Evolutionary conservation across 441 rosid genomes (phyloP).

Genomic region (Erodium texanum): DNA sequence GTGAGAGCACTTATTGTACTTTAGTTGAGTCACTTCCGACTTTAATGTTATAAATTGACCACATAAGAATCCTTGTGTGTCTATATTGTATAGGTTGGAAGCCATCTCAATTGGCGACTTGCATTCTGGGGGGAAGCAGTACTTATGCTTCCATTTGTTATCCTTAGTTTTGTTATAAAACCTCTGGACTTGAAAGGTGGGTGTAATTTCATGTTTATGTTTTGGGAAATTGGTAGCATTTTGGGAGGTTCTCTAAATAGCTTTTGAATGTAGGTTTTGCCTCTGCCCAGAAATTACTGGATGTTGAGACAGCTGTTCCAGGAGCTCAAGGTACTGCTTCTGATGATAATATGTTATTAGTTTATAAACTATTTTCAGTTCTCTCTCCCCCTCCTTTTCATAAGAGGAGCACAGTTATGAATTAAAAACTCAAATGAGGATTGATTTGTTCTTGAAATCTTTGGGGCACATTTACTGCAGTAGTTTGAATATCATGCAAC

Average conservation of each 20-base stretch:
- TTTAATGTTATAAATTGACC: constrained; percentile 2
- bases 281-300: constrained; percentile 32
- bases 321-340: constrained; percentile 36
- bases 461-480: neutral
- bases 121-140: constrained; percentile 89
- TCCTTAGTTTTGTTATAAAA: constrained; percentile 63
- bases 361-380: neutral
- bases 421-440: neutral
- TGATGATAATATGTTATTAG: neutral
- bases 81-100: constrained; percentile 45
- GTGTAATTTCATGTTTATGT: constrained; percentile 6
- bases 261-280: constrained; percentile 53
- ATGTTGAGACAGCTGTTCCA: constrained; percentile 31
- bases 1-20: constrained; percentile 27
- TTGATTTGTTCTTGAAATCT: neutral
- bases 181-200: constrained; percentile 86
- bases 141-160: constrained; percentile 69
- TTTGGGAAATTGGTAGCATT: neutral
- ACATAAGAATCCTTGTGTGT: constrained; percentile 6
- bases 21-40: neutral
- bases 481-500: neutral
- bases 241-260: constrained; percentile 11
- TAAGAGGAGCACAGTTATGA: too few species aligned
- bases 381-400: neutral
- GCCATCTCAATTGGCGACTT: constrained; percentile 59